Evolutionary conservation across 2,329 filamentous ascomycete genomes (phyloP), one percentile per base, ranked within the genome.

Genomic region (Pyricularia sp.): DNA sequence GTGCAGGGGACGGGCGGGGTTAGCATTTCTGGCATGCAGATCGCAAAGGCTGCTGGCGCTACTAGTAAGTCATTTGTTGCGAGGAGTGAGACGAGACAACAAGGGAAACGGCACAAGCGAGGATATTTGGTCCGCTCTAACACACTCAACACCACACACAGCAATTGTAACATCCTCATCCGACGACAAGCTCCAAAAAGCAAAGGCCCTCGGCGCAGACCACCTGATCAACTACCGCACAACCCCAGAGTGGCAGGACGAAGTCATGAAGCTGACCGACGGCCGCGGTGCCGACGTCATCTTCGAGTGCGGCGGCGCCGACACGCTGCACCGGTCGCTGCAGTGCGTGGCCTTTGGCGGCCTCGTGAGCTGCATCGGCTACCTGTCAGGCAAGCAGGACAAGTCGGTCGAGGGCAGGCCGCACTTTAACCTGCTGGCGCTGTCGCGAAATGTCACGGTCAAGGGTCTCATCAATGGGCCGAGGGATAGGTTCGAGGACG

Each of bases 391-490:
- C 12, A 81, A 90, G 75, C 79, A 86, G 70, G 87, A 90, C 72
- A 81, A 80, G 0, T 76, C 78, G 4, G 83, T 30, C 1, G 71
- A 81, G 0, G 85, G 87, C 75, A 76, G 85, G 64, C 79, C 84
- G 9, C 88, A 89, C 71, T 83, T 88, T 17, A 90, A 90, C 72
- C 77, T 90, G 31, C 78, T 84, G 68, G 82, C 82, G n/a, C 71
- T 83, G 71, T 71, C 79, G 68, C 75, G 80, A 70, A 84, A 83
- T 70, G 80, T 82, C 17, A 84, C 82, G 36, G 75, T 84, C 67
- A 82, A 82, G 73, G 81, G 89, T 0, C 84, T 90, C 7, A 73
- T 90, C 31, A 90, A 90, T 75, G 89, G 88, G 0, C 87, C 88
- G 11, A 74, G 77, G 69, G 80, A 83, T 65, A 76, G 81, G 61